Conservation (phyloP, 2,329 filamentous ascomycete genomes). For the Sphaerostilbella broomeana region DNA sequence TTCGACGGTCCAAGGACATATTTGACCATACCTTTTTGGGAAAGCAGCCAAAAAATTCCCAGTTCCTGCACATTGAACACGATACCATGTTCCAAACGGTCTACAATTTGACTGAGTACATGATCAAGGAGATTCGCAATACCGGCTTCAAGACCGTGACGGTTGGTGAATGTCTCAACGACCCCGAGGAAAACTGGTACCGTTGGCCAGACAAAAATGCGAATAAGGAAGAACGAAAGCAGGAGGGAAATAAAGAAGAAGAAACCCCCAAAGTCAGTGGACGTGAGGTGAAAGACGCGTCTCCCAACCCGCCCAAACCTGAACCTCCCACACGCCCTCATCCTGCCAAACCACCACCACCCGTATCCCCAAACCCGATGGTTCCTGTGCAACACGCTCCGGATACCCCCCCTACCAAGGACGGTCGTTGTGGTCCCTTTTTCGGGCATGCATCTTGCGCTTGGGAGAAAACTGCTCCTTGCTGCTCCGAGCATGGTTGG, state of each 20-base stretch:
- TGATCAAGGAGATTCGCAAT: conserved; percentile 33
- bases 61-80: conserved; percentile 48
- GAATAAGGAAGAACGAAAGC: no score
- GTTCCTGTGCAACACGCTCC: no score
- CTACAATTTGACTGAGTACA: conserved; percentile 36
- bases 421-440: conserved; percentile 24
- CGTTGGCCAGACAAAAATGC: conserved; percentile 13
- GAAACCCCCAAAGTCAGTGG: no score
- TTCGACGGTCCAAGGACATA: conserved; percentile 37
- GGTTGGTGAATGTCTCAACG: conserved; percentile 45
- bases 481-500: conserved; percentile 26
- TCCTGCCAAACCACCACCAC: background rate
- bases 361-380: no score
- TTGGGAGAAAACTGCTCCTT: conserved; percentile 19
- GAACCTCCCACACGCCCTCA: no score
- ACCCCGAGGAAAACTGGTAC: conserved; percentile 50
- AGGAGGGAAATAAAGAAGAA: no score
- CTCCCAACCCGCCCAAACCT: no score
- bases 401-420: conserved; percentile 8
- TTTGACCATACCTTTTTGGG: conserved; percentile 33
- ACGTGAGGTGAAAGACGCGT: no score
- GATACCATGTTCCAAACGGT: conserved; percentile 42
- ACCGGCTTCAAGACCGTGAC: conserved; percentile 42
- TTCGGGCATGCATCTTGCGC: conserved; percentile 21
- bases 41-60: conserved; percentile 17